A percentile compares a stretch with the other conserved stretches of the same genome.
Evolutionary conservation across 495 filamentous ascomycete genomes (phyloP).

Genomic region (Penicillium crystallinum): DNA sequence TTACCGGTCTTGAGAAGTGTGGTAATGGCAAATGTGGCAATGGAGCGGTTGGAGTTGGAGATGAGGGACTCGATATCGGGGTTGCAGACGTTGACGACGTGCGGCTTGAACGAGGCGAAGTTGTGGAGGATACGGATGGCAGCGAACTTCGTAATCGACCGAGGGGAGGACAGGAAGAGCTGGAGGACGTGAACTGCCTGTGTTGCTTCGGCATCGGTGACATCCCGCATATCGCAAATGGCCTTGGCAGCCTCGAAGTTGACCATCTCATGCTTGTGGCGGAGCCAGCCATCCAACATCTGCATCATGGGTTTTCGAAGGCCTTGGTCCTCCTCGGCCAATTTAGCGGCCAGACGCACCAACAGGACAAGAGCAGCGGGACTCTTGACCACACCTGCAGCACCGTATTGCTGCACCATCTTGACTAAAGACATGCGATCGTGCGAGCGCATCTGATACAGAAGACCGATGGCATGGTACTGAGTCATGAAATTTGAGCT

Average conservation of each 20-base stretch:
- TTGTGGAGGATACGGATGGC: conserved; percentile 95
- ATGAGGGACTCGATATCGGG: conserved; percentile 95
- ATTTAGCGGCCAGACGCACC: conserved; percentile 86
- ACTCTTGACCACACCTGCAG: conserved; percentile 87
- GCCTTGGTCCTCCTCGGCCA: conserved; percentile 87
- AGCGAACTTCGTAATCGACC: conserved; percentile 95
- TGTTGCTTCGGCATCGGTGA: conserved; percentile 83
- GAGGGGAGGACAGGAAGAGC: conserved; percentile 93
- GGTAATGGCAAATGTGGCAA: conserved; percentile 97
- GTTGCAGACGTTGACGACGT: conserved; percentile 89
- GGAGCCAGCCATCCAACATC: conserved; percentile 90
- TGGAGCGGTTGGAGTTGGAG: conserved; percentile 92
- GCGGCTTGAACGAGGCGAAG: conserved; percentile 91
- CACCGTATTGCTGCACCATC: conserved; percentile 98
- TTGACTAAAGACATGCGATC: conserved; percentile 99
- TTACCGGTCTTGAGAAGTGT: conserved; percentile 97
- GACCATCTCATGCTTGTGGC: conserved; percentile 99
- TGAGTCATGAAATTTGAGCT: conserved; percentile 90
- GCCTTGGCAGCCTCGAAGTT: conserved; percentile 99
- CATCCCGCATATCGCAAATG: conserved; percentile 89
- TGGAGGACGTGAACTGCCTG: conserved; percentile 95
- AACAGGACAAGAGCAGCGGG: conserved; percentile 88
- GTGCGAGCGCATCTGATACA: conserved; percentile 97
- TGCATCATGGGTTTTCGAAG: conserved; percentile 92
- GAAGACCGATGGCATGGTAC: conserved; percentile 95